Evolutionary conservation across 768 basidiomycete species (phyloP), one percentile per base, ranked within the genome.

Genomic region (Mycena alexandri): DNA sequence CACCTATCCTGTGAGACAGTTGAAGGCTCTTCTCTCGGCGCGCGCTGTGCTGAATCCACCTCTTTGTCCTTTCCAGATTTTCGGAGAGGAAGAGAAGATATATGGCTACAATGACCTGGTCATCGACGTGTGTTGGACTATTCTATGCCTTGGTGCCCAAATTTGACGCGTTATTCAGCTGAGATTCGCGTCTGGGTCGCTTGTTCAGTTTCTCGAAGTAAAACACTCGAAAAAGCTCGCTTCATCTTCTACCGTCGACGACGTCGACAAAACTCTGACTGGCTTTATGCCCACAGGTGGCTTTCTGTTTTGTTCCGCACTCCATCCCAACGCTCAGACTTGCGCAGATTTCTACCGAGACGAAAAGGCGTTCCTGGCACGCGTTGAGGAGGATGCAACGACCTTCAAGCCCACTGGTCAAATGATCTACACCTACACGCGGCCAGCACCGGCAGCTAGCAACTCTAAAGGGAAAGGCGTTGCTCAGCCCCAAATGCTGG

Each of bases 81-180:
- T 90, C 75, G 97, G 97, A 58, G 95, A 98, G 73, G 93, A 97
- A 59, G 96, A 99, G 81, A 96, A 91, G 81, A 91, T 99, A 62
- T 98, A 97, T 76, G 97, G 97, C 2, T 99, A 98, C 80, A 86
- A 89, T 68, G 91, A 91, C 74, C 84, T 99, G 38, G 77, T 85
- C 29, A 91, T 99, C 72, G 89, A 97, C 75, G 96, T 98, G 75
- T 68, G 90, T 79, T 53, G 25, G 12, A 3, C 24, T 52, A 16
- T 29, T 44, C 4, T 21, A 22, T 43, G 24, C 41, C 19, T 46
- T 25, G 34, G 8, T 33, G 53, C 57, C 56, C 42, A 24, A 21
- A 33, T 66, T 17, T 33, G 17, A 71, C 59, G 65, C 53, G 62
- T 67, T 22, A 5, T 48, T 3, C 74, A 98, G 95, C 81, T 96